Conservation (phyloP, 371 early-diverging fungal species). For the Apophysomyces variabilis region DNA sequence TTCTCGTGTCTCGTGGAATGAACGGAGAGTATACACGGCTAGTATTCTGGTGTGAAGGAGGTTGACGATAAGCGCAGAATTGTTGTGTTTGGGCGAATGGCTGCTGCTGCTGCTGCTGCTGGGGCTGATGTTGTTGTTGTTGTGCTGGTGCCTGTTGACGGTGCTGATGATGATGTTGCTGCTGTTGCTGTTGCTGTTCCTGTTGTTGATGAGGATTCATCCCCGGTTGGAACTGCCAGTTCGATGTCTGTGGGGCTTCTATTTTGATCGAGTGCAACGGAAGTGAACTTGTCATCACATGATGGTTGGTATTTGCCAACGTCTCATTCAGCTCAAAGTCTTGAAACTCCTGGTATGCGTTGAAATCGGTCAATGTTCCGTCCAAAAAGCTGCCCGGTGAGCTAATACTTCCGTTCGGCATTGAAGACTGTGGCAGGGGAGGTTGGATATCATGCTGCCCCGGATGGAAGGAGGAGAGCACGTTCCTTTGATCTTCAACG, state of each 20-base stretch:
- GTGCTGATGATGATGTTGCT: slow-evolving; percentile 19
- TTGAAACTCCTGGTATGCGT: slow-evolving; percentile 7
- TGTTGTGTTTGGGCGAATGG: slow-evolving; percentile 10
- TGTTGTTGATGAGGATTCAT: slow-evolving; percentile 14
- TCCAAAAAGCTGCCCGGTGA: slow-evolving; percentile 10
- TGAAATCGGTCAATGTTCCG: slow-evolving; percentile 8
- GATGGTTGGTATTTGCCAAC: slow-evolving; percentile 9
- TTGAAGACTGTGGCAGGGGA: slow-evolving; percentile 11
- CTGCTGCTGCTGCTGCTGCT: slow-evolving; percentile 20
- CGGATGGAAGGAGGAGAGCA: slow-evolving; percentile 12
- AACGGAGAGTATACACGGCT: slow-evolving; percentile 1
- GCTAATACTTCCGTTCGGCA: neutral
- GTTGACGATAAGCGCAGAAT: slow-evolving; percentile 5
- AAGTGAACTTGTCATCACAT: slow-evolving; percentile 8
- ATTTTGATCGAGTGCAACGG: slow-evolving; percentile 9
- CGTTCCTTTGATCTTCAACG: slow-evolving; percentile 12
- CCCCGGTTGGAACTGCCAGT: slow-evolving; percentile 15
- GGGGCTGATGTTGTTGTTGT: slow-evolving; percentile 15
- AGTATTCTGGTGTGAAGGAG: neutral
- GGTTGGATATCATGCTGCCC: slow-evolving; percentile 9
- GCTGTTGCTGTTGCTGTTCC: slow-evolving; percentile 15
- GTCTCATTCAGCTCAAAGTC: slow-evolving; percentile 7
- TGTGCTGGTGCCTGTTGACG: slow-evolving; percentile 23
- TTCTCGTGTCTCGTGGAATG: slow-evolving; percentile 10
- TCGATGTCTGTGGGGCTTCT: slow-evolving; percentile 5